These are phyloP conservation scores for Pleurotus citrinopileatus DNA, from an alignment of 768 basidiomycete species.

Conservation along the genomic window DNA sequence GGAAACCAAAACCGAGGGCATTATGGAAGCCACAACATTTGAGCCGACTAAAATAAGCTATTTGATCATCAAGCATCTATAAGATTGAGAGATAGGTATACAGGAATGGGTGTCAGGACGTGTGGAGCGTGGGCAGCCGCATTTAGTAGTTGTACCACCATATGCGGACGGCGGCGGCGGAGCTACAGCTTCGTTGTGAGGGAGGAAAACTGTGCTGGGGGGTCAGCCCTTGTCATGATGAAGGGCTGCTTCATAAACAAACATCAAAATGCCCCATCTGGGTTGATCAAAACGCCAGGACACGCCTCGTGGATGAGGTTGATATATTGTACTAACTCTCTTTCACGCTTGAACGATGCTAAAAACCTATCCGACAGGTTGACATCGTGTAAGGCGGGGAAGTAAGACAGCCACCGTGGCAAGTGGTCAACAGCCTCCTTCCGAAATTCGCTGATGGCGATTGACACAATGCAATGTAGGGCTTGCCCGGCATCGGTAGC, in stretches of 20 bases:
- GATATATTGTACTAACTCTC: slow-evolving; percentile 2
- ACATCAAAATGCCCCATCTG: slow-evolving; percentile 1
- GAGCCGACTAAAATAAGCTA: background rate
- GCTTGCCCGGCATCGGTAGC: background rate
- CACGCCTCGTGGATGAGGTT: background rate
- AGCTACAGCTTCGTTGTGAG: background rate
- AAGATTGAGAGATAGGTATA: background rate
- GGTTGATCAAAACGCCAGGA: slow-evolving; percentile 1
- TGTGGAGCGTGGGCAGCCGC: background rate
- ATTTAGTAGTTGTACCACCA: slow-evolving; percentile 1
- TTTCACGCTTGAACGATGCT: background rate
- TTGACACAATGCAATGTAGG: background rate
- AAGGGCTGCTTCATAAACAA: background rate
- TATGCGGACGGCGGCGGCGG: background rate
- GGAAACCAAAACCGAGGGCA: background rate
- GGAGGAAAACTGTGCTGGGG: background rate
- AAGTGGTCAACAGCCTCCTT: slow-evolving; percentile 7
- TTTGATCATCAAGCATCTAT: background rate
- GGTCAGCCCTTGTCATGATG: background rate
- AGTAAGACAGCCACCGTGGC: slow-evolving; percentile 5
- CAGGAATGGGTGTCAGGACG: background rate
- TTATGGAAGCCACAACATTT: background rate
- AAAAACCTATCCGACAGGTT: slow-evolving; percentile 7
- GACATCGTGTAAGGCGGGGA: slow-evolving; percentile 6
- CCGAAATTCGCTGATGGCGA: slow-evolving; percentile 6